Conservation (phyloP, 2,329 filamentous ascomycete genomes). For the Aspergillus texensis region DNA sequence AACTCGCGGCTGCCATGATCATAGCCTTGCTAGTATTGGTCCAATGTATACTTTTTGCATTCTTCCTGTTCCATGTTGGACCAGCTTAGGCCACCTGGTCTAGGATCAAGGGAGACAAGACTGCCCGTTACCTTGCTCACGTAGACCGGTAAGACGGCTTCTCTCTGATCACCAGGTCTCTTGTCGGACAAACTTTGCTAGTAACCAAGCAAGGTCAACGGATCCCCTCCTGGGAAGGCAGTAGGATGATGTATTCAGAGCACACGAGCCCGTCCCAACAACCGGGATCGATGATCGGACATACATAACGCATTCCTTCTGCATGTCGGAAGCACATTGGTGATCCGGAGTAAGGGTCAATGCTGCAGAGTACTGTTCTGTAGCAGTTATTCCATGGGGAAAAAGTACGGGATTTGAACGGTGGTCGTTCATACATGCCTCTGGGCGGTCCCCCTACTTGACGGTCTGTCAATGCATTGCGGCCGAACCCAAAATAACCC, state of each 20-base stretch:
- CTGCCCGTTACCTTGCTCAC: neutral
- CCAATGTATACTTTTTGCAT: neutral
- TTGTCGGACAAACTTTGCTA: neutral
- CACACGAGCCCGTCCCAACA: neutral
- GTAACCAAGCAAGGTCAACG: neutral
- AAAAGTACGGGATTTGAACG: neutral
- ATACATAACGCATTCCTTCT: neutral
- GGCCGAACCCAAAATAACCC: neutral
- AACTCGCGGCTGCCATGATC: neutral
- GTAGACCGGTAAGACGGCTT: neutral
- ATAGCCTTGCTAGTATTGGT: neutral
- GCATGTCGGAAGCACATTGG: conserved; percentile 5
- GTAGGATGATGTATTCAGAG: neutral
- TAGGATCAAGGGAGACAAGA: neutral
- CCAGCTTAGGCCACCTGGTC: neutral
- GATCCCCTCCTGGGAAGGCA: neutral
- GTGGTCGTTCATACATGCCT: no score
- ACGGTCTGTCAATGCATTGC: neutral
- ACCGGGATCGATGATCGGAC: neutral
- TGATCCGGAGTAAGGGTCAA: conserved; percentile 5
- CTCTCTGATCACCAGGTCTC: neutral
- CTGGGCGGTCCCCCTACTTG: neutral
- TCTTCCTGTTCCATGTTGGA: neutral
- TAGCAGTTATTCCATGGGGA: neutral
- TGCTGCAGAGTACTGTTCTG: neutral